phyloP scores from a whole-genome alignment of 352 stramenopile species.

The Phytophthora chlamydospora region DNA sequence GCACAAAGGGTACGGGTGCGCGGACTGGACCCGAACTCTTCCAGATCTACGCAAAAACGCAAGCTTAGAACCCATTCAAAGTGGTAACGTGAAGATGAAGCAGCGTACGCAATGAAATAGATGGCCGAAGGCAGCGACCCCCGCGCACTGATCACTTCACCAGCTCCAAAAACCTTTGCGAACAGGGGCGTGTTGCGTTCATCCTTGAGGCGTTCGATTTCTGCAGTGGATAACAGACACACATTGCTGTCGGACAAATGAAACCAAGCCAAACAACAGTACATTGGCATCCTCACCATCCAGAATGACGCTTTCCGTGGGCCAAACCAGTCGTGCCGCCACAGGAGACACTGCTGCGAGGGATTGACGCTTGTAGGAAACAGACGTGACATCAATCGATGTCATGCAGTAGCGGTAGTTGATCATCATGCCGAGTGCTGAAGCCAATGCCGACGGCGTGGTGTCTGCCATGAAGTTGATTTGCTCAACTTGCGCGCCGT shows the following conservation, averaged over 20 bases:
- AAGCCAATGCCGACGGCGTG: constrained; percentile 49
- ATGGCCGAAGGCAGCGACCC: constrained; percentile 69
- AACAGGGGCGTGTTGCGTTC: constrained; percentile 78
- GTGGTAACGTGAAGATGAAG: not conserved
- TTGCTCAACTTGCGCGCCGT: constrained; percentile 85
- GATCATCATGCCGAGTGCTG: constrained; percentile 81
- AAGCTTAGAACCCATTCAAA: constrained; percentile 8
- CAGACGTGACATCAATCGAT: constrained; percentile 73
- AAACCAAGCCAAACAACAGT: not conserved
- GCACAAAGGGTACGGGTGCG: constrained; percentile 59
- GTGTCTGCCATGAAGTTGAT: constrained; percentile 84
- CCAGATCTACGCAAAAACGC: constrained; percentile 47
- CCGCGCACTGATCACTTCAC: constrained; percentile 69
- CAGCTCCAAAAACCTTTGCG: constrained; percentile 66
- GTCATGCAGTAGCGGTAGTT: constrained; percentile 91
- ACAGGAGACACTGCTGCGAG: constrained; percentile 66
- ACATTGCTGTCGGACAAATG: constrained; percentile 7
- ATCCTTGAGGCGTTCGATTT: constrained; percentile 48
- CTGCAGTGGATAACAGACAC: constrained; percentile 12
- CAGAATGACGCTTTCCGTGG: constrained; percentile 55
- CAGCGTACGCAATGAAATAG: constrained; percentile 80
- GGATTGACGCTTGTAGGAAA: constrained; percentile 82
- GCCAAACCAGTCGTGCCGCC: constrained; percentile 65
- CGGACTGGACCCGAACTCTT: constrained; percentile 67
- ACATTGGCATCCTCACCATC: constrained; percentile 47